Conservation (phyloP, 2,329 filamentous ascomycete genomes). For the Arachnomyces sp. region DNA sequence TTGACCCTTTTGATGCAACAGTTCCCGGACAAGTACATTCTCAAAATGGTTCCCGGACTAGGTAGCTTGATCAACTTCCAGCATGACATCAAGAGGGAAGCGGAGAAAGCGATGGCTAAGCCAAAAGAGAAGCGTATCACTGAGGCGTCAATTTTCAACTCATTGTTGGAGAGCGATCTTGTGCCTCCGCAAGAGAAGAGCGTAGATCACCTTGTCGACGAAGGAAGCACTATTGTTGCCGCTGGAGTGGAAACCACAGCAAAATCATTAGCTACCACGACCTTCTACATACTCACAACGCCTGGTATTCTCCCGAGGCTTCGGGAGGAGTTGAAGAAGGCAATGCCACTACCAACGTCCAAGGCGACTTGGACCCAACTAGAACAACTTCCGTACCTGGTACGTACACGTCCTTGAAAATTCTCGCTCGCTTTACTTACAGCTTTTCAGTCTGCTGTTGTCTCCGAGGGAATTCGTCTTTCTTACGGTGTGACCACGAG, state of each 20-base stretch:
- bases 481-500: constrained; percentile 30
- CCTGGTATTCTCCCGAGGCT: constrained; percentile 15
- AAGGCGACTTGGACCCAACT: constrained; percentile 23
- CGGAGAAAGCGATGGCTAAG: neutral
- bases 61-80: neutral
- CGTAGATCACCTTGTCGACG: constrained; percentile 27
- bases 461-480: constrained; percentile 30
- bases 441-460: constrained; percentile 11
- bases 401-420: constrained; percentile 9
- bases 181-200: constrained; percentile 15
- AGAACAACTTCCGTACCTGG: constrained; percentile 36
- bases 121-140: neutral
- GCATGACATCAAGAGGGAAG: neutral
- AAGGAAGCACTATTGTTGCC: constrained; percentile 30
- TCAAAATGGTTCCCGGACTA: neutral
- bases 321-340: constrained; percentile 20
- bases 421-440: neutral
- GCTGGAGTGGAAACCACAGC: constrained; percentile 36
- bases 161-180: neutral
- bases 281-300: constrained; percentile 21
- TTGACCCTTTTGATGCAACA: constrained; percentile 1
- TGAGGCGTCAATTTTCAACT: neutral
- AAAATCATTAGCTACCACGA: constrained; percentile 19
- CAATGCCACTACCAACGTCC: constrained; percentile 20
- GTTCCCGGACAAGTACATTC: neutral